Base-by-base conservation (phyloP, 2,329 filamentous ascomycete species). In the Aspergillus sp. region DNA sequence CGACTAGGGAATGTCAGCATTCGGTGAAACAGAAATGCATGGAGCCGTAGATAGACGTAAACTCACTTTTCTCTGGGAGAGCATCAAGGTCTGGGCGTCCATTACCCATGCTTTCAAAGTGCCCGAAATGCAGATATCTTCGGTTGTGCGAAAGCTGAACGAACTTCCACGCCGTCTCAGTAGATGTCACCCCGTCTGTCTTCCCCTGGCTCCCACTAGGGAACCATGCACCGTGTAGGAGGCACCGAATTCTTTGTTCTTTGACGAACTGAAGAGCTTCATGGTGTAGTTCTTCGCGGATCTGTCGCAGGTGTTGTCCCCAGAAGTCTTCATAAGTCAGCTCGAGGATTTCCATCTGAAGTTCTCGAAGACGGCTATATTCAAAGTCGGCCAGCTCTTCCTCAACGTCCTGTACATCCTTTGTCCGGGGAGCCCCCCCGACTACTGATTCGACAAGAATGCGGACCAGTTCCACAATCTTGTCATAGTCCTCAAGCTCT, bases 231-330 rank as follows among this genome's bases (percentile, higher is more conserved):
- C 94, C 94, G 60, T 90, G 83, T 3, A 97, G 81, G 36, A 99
- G 78, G 67, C 92, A 97, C 49, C 94, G 83, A 56, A 97, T 89
- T 34, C 94, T 86, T 71, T 99, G 94, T 74, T 99, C 94, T 72
- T 96, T 97, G 72, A 97, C 89, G 66, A 99, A 99, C 65, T 96
- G 90, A 49, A 97, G 76, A 10, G 93, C 91, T 71, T 99, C 94
- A 64, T 93, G 86, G 61, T 90, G 88, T 42, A 97, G 80, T 70
- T 96, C 91, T 50, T 97, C 91, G 31, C 91, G 88, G n/a, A 96
- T 89, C 72, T 94, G 90, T 58, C 84, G 84, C 23, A 99, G 79
- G 72, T 97, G 91, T 57, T 89, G 84, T 11, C 92, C 92, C 94
- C 94, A 99, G 45, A 89, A 89, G 68, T 95, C 90, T 69, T 97